Conservation (phyloP, 441 rosid genomes). For the Geranium incanum region DNA sequence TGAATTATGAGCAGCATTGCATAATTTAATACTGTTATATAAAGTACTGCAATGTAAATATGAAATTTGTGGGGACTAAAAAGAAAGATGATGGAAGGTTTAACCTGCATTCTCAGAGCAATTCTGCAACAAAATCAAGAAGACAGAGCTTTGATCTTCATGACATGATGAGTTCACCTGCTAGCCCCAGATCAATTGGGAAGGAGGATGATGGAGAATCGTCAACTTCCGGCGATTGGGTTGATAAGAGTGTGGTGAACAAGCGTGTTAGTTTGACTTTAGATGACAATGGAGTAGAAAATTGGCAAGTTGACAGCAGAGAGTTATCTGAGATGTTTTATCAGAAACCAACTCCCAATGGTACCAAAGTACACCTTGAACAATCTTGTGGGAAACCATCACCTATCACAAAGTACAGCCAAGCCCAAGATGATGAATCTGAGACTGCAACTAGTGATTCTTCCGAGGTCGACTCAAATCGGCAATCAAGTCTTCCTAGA, state of each 20-base stretch:
- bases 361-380: slow-evolving; percentile 27
- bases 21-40: neutral
- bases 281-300: slow-evolving; percentile 27
- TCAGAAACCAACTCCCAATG: slow-evolving; percentile 27
- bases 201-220: slow-evolving; percentile 49
- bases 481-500: slow-evolving; percentile 44
- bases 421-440: slow-evolving; percentile 26
- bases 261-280: slow-evolving; percentile 25
- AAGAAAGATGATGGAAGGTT: neutral
- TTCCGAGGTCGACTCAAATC: slow-evolving; percentile 44
- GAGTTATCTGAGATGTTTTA: slow-evolving; percentile 31
- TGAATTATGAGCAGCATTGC: slow-evolving; percentile 3
- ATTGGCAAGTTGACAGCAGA: slow-evolving; percentile 32
- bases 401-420: slow-evolving; percentile 32
- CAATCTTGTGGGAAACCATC: slow-evolving; percentile 22
- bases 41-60: neutral
- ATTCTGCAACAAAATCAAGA: slow-evolving; percentile 34
- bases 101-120: slow-evolving; percentile 34
- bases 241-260: slow-evolving; percentile 49
- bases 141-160: slow-evolving; percentile 50
- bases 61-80: neutral
- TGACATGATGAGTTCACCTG: slow-evolving; percentile 37
- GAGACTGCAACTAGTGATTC: slow-evolving; percentile 51
- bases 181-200: slow-evolving; percentile 23
- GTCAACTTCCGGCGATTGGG: slow-evolving; percentile 43